Evolutionary conservation across 129 eudicot genomes (phyloP).

Genomic region (Lonicera japonica): DNA sequence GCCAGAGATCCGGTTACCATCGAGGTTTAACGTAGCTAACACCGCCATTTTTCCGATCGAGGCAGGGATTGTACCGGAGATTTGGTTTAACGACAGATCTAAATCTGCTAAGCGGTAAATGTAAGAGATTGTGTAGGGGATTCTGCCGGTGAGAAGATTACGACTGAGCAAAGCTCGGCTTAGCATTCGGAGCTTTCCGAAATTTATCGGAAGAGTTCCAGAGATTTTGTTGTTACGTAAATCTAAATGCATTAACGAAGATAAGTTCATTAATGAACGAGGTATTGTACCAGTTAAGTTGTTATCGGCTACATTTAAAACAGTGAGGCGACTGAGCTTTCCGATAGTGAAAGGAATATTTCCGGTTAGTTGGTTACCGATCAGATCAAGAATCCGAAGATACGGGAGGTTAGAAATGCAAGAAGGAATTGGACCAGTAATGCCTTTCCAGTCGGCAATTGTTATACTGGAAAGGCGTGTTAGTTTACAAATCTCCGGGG

Average conservation of each 20-base stretch:
- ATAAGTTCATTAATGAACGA: conserved; percentile 42
- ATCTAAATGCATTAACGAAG: conserved; percentile 85
- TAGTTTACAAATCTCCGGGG: conserved; percentile 70
- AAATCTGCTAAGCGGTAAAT: conserved; percentile 76
- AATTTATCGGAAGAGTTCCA: conserved; percentile 49
- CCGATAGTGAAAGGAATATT: conserved; percentile 65
- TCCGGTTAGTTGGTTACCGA: conserved; percentile 75
- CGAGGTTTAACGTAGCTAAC: conserved; percentile 68
- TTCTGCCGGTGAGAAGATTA: conserved; percentile 43
- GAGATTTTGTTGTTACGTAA: conserved; percentile 58
- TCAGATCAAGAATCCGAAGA: conserved; percentile 61
- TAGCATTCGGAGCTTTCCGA: conserved; percentile 77
- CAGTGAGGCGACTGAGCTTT: conserved; percentile 51
- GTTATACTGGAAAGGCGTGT: conserved; percentile 59
- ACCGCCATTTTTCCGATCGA: conserved; percentile 75
- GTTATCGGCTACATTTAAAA: conserved; percentile 80
- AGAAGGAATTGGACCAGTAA: conserved; percentile 66
- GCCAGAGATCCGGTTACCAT: conserved; percentile 67
- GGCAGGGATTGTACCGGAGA: conserved; percentile 67
- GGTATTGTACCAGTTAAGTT: conserved; percentile 64
- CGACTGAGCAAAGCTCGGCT: conserved; percentile 72
- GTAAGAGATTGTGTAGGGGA: conserved; percentile 58
- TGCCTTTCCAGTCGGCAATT: conserved; percentile 91
- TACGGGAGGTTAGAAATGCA: conserved; percentile 53
- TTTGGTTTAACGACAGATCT: conserved; percentile 64